These are phyloP conservation scores for Pseudocercospora ulei DNA, from an alignment of 2,329 filamentous ascomycete genomes.

Conservation along the genomic window DNA sequence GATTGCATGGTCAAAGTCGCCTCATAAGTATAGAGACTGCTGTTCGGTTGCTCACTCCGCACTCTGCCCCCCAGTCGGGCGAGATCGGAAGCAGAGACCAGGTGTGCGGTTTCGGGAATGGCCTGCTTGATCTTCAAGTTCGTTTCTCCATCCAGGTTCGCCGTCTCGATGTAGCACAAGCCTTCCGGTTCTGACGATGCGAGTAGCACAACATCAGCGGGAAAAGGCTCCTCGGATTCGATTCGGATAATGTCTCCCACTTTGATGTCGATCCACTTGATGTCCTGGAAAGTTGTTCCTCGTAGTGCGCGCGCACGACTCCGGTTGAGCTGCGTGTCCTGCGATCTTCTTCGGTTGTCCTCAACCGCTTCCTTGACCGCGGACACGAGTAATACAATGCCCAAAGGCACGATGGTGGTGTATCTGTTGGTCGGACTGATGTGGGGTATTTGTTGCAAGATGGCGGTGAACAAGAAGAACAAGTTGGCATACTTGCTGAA, in stretches of 20 bases:
- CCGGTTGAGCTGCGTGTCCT: constrained; percentile 77
- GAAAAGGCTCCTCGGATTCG: constrained; percentile 89
- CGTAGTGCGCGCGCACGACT: constrained; percentile 74
- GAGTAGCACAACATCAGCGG: constrained; percentile 81
- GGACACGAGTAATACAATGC: constrained; percentile 84
- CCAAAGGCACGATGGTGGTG: constrained; percentile 90
- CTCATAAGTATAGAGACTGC: constrained; percentile 96
- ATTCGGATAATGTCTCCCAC: constrained; percentile 90
- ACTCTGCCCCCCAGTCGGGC: constrained; percentile 76
- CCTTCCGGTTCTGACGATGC: constrained; percentile 96
- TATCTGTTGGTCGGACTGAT: constrained; percentile 92
- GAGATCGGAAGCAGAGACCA: constrained; percentile 79
- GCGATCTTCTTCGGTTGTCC: constrained; percentile 79
- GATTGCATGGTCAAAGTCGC: constrained; percentile 85
- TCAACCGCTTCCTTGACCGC: constrained; percentile 90
- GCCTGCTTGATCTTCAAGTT: constrained; percentile 99
- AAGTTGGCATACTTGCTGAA: constrained; percentile 99
- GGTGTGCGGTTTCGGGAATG: constrained; percentile 76
- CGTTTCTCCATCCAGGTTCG: constrained; percentile 93
- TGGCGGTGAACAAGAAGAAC: constrained; percentile 97
- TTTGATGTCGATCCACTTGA: constrained; percentile 85
- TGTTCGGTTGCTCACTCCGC: constrained; percentile 94
- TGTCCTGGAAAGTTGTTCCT: constrained; percentile 73
- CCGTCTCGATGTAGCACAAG: constrained; percentile 96
- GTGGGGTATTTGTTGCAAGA: constrained; percentile 85